These are phyloP conservation scores for Teratosphaeria destructans DNA, from an alignment of 2,329 filamentous ascomycete genomes.

Conservation along the genomic window DNA sequence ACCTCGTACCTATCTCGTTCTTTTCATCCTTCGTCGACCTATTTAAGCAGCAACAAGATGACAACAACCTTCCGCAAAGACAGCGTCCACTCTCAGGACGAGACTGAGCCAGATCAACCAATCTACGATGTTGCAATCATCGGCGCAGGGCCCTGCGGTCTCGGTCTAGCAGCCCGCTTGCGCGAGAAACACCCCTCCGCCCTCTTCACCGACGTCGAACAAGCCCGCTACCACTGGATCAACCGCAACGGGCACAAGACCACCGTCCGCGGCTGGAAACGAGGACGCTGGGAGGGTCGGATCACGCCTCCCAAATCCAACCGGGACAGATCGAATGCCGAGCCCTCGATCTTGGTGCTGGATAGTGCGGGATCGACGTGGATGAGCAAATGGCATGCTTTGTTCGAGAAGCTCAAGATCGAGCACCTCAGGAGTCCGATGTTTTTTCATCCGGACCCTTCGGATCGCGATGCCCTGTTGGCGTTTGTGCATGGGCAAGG, in stretches of 20 bases:
- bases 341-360: slow-evolving; percentile 49
- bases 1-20: not conserved
- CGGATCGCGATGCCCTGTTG: slow-evolving; percentile 62
- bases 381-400: slow-evolving; percentile 60
- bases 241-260: slow-evolving; percentile 46
- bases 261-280: slow-evolving; percentile 41
- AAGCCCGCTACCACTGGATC: slow-evolving; percentile 72
- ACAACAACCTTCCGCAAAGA: not conserved
- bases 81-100: not conserved
- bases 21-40: not conserved
- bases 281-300: slow-evolving; percentile 31
- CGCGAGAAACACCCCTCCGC: slow-evolving; percentile 64
- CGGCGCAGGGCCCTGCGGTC: slow-evolving; percentile 64
- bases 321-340: slow-evolving; percentile 3
- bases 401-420: slow-evolving; percentile 61
- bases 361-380: slow-evolving; percentile 54
- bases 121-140: slow-evolving; percentile 60
- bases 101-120: not conserved
- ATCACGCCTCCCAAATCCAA: slow-evolving; percentile 13
- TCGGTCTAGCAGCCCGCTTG: slow-evolving; percentile 62
- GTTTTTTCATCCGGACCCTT: slow-evolving; percentile 73
- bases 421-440: slow-evolving; percentile 65
- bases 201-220: slow-evolving; percentile 74
- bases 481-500: slow-evolving; percentile 55
- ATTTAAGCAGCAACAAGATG: not conserved